Conservation (phyloP, 345 rosid genomes). For the Pseudoturritis turrita region DNA sequence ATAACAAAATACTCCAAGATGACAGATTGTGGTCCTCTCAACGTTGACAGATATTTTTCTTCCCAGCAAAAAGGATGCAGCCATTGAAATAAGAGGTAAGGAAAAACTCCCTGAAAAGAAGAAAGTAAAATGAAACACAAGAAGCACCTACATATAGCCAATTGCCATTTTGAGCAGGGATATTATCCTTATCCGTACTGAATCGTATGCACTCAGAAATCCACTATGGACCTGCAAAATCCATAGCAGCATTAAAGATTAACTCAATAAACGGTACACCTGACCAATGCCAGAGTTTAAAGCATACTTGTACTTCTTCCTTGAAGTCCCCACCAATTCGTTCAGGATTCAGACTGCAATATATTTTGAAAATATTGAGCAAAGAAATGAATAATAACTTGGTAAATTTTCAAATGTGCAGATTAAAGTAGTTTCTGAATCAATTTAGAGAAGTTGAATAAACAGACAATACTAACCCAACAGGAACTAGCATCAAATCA, state of each 20-base stretch:
- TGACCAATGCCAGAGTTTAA: background rate
- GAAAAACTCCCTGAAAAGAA: background rate
- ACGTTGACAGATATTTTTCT: too few relatives aligned
- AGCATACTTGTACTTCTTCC: constrained; percentile 81
- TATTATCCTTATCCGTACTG: constrained; percentile 76
- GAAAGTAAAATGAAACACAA: constrained; percentile 14
- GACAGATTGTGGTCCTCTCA: background rate
- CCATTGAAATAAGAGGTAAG: background rate
- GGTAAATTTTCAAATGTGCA: constrained; percentile 8
- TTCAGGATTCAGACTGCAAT: constrained; percentile 82
- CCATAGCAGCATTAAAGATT: background rate
- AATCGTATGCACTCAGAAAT: constrained; percentile 83
- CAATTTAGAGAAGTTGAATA: background rate
- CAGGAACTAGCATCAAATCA: constrained; percentile 83
- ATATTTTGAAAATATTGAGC: background rate
- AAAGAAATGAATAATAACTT: background rate
- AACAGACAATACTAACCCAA: constrained; percentile 57
- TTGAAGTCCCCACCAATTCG: constrained; percentile 92
- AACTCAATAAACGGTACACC: background rate
- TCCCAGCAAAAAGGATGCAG: too few relatives aligned
- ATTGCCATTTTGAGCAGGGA: constrained; percentile 62
- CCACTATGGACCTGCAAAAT: constrained; percentile 86
- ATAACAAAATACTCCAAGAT: background rate
- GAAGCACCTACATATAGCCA: constrained; percentile 60
- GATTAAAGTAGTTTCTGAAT: background rate